Conservation (phyloP, 345 rosid species). For the Erucastrum elatum region DNA sequence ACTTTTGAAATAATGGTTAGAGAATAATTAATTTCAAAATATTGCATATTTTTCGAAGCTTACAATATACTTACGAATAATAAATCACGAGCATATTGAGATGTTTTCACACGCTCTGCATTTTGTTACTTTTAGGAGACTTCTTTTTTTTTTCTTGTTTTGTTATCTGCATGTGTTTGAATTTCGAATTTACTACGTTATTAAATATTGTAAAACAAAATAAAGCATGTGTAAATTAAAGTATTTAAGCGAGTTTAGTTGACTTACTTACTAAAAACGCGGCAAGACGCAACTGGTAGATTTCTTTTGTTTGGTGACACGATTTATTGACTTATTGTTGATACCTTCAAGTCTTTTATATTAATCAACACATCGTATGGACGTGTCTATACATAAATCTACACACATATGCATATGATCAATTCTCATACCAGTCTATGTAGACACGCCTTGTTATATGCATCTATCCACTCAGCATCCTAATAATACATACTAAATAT, state of each 20-base stretch:
- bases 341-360: neutral
- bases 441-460: neutral
- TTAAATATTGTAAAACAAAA: no score
- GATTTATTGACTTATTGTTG: neutral
- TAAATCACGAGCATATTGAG: no score
- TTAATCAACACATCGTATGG: neutral
- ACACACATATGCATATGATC: neutral
- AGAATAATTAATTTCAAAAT: neutral
- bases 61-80: no score
- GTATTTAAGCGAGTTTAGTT: neutral
- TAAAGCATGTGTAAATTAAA: no score
- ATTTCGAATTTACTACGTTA: no score
- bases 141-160: no score
- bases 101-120: no score
- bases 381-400: neutral
- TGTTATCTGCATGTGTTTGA: no score
- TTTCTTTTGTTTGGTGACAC: neutral
- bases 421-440: neutral
- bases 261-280: neutral
- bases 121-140: no score
- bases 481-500: neutral
- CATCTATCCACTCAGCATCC: neutral
- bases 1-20: no score
- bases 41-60: neutral
- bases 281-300: neutral